phyloP scores from a whole-genome alignment of 805 yeast genomes.

The Candida lessepsii region DNA sequence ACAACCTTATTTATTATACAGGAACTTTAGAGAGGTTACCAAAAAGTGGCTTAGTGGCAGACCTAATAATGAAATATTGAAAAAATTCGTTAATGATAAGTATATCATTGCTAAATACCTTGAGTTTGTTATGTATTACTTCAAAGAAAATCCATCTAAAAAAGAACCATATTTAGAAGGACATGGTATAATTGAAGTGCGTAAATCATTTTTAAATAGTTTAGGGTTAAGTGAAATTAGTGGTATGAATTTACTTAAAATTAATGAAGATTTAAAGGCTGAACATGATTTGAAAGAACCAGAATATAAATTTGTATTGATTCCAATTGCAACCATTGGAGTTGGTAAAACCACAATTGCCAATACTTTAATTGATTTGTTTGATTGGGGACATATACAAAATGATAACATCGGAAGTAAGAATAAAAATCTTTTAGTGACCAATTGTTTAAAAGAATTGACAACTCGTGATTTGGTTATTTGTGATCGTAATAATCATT shows the following conservation, averaged over 20 bases:
- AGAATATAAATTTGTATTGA: slow-evolving; percentile 54
- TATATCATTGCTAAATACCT: slow-evolving; percentile 66
- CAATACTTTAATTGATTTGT: slow-evolving; percentile 53
- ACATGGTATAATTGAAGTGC: slow-evolving; percentile 69
- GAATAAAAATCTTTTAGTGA: slow-evolving; percentile 50
- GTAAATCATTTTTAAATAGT: slow-evolving; percentile 60
- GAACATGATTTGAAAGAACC: slow-evolving; percentile 19
- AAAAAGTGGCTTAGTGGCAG: slow-evolving; percentile 42
- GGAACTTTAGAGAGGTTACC: slow-evolving; percentile 89
- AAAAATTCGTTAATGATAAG: slow-evolving; percentile 51
- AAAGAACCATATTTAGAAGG: slow-evolving; percentile 49
- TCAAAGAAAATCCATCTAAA: slow-evolving; percentile 49
- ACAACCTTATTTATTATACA: slow-evolving; percentile 88
- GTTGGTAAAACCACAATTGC: slow-evolving; percentile 92
- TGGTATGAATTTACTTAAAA: slow-evolving; percentile 58
- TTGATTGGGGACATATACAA: slow-evolving; percentile 69
- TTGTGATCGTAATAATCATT: slow-evolving; percentile 83
- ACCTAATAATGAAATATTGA: slow-evolving; percentile 26
- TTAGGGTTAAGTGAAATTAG: slow-evolving; percentile 33
- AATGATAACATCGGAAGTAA: slow-evolving; percentile 67
- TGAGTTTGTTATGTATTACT: slow-evolving; percentile 57
- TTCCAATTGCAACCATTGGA: slow-evolving; percentile 88
- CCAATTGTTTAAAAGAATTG: slow-evolving; percentile 37
- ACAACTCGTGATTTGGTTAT: slow-evolving; percentile 50
- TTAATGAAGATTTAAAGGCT: slow-evolving; percentile 38